Conservation (phyloP, 2,329 filamentous ascomycete genomes). For the Colletotrichum cuscutae region DNA sequence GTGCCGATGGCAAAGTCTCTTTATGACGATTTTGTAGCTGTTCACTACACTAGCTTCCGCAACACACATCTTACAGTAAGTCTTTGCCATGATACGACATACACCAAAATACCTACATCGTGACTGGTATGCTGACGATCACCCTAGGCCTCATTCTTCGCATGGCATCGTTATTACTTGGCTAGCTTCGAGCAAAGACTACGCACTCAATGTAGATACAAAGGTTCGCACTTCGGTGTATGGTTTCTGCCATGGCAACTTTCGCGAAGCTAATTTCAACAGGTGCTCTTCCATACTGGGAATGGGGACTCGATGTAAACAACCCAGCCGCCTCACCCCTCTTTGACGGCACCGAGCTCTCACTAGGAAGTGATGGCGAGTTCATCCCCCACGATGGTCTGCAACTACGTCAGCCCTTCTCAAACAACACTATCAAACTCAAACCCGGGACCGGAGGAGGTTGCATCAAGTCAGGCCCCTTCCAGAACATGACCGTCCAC, state of each 20-base stretch:
- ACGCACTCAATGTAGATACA: slow-evolving; percentile 33
- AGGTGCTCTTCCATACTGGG: slow-evolving; percentile 37
- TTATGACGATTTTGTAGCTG: slow-evolving; percentile 38
- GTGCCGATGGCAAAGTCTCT: slow-evolving; percentile 37
- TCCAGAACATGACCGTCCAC: slow-evolving; percentile 52
- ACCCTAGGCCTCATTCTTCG: slow-evolving; percentile 27
- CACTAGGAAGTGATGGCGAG: slow-evolving; percentile 51
- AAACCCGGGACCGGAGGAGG: slow-evolving; percentile 63
- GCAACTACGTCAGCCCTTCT: slow-evolving; percentile 32
- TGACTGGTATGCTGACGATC: too few relatives aligned
- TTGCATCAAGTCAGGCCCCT: slow-evolving; percentile 46
- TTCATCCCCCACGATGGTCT: slow-evolving; percentile 41
- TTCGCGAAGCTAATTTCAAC: neutral
- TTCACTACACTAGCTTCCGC: slow-evolving; percentile 30
- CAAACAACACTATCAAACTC: slow-evolving; percentile 41
- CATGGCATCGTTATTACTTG: slow-evolving; percentile 36
- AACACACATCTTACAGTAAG: slow-evolving; percentile 32
- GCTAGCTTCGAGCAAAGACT: slow-evolving; percentile 32
- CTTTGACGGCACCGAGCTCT: slow-evolving; percentile 52
- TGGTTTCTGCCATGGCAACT: fast-evolving
- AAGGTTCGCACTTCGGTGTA: slow-evolving; percentile 19
- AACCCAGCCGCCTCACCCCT: slow-evolving; percentile 46
- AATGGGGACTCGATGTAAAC: slow-evolving; percentile 37
- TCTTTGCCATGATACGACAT: too few relatives aligned
- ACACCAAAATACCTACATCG: too few relatives aligned